Conservation (phyloP, 768 basidiomycete species). For the Suillus alpinus region DNA sequence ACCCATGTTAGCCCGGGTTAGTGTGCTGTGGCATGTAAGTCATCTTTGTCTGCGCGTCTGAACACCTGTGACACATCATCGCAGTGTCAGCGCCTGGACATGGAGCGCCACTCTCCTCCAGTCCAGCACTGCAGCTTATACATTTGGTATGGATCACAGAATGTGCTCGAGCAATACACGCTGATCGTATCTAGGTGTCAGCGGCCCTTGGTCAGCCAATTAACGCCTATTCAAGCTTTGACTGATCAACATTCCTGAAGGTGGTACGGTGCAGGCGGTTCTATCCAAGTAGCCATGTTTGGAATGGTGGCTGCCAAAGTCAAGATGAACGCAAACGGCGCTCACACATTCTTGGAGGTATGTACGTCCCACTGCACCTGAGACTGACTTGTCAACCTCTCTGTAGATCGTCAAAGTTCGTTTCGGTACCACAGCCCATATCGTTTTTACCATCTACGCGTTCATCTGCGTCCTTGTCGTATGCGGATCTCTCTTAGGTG, state of each 20-base stretch:
- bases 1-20: constrained; percentile 26
- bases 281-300: constrained; percentile 39
- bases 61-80: neutral
- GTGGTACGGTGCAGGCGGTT: constrained; percentile 37
- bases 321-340: constrained; percentile 43
- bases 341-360: constrained; percentile 41
- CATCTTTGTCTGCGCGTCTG: neutral
- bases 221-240: neutral
- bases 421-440: constrained; percentile 33
- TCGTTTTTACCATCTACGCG: constrained; percentile 34
- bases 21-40: constrained; percentile 35
- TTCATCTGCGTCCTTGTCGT: constrained; percentile 37
- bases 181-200: constrained; percentile 22
- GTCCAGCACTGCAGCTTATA: constrained; percentile 36
- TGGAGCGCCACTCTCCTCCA: constrained; percentile 40
- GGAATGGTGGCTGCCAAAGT: constrained; percentile 37
- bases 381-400: neutral
- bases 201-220: constrained; percentile 30
- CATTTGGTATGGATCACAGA: constrained; percentile 18
- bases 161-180: neutral
- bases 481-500: constrained; percentile 35
- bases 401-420: constrained; percentile 35
- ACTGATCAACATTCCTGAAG: constrained; percentile 9
- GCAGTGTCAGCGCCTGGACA: constrained; percentile 35
- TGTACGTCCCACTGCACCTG: neutral